Percentiles rank a stretch among this genome's conserved stretches.
Conservation (phyloP, 129 eudicot species). For the Dittrichia graveolens region DNA sequence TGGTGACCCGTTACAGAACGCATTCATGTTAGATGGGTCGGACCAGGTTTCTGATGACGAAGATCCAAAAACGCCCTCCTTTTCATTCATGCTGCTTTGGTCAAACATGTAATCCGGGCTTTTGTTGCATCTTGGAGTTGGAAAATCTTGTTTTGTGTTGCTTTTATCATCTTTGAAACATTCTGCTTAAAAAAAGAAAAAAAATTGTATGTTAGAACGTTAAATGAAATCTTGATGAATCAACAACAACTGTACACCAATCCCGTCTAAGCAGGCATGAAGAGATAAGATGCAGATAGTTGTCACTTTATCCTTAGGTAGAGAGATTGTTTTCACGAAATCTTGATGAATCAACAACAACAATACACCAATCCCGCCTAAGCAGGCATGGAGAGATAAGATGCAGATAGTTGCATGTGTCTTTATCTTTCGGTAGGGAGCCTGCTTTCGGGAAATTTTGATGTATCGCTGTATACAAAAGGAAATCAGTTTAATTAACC, state of each 20-base stretch:
- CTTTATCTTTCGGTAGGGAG: too few species aligned
- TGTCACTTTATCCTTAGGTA: too few species aligned
- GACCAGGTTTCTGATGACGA: conserved; percentile 23
- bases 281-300: too few species aligned
- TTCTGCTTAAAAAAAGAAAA: neutral
- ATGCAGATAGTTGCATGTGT: too few species aligned
- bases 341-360: neutral
- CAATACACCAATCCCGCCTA: too few species aligned
- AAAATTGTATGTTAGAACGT: too few species aligned
- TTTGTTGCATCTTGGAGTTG: conserved; percentile 22
- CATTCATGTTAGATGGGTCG: conserved; percentile 16
- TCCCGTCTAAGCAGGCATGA: too few species aligned
- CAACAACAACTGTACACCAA: neutral
- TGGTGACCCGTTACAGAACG: conserved; percentile 40
- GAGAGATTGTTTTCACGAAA: neutral
- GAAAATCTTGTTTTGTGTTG: conserved; percentile 15
- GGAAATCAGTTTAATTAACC: conserved; percentile 25
- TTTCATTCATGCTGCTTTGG: conserved; percentile 23
- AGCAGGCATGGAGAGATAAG: too few species aligned
- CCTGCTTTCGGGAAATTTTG: conserved; percentile 6
- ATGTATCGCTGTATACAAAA: neutral
- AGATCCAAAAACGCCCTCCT: conserved; percentile 26
- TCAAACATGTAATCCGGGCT: conserved; percentile 19
- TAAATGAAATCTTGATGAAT: neutral
- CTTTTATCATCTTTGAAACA: conserved; percentile 13